Conservation (phyloP, 441 rosid species). For the Metrosideros polymorpha region DNA sequence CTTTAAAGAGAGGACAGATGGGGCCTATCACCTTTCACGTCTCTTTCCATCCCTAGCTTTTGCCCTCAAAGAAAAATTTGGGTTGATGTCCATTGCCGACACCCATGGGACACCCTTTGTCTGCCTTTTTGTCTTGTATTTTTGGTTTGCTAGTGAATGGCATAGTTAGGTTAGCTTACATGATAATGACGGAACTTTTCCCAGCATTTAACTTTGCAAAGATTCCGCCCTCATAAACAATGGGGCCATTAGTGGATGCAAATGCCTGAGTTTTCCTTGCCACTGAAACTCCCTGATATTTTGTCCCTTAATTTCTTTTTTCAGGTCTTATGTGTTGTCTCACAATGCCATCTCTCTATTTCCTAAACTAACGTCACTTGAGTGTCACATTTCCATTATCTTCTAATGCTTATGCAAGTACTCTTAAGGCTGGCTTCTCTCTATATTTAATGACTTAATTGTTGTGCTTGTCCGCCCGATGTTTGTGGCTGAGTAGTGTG, state of each 20-base stretch:
- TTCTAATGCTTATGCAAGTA: neutral
- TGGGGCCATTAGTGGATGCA: constrained; percentile 34
- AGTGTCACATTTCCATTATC: neutral
- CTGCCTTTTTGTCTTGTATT: constrained; percentile 34
- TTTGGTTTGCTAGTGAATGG: constrained; percentile 19
- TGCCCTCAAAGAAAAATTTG: constrained; percentile 41
- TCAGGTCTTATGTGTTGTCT: neutral
- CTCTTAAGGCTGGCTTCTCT: neutral
- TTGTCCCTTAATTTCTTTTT: neutral
- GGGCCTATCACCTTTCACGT: constrained; percentile 53
- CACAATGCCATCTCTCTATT: neutral
- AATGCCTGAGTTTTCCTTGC: constrained; percentile 32
- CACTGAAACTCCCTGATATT: constrained; percentile 5
- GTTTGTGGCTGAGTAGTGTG: neutral
- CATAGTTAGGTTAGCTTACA: constrained; percentile 11
- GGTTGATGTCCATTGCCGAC: constrained; percentile 66
- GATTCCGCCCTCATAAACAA: constrained; percentile 31
- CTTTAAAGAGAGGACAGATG: constrained; percentile 11
- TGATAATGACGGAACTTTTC: constrained; percentile 28
- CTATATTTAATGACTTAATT: neutral
- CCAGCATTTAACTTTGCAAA: constrained; percentile 20
- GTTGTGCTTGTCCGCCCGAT: neutral
- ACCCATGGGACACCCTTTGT: constrained; percentile 47
- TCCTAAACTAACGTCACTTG: neutral
- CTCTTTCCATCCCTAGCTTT: constrained; percentile 46